These are phyloP conservation scores for Komagataella pseudopastoris DNA, from an alignment of 805 yeast genomes.

Conservation along the genomic window DNA sequence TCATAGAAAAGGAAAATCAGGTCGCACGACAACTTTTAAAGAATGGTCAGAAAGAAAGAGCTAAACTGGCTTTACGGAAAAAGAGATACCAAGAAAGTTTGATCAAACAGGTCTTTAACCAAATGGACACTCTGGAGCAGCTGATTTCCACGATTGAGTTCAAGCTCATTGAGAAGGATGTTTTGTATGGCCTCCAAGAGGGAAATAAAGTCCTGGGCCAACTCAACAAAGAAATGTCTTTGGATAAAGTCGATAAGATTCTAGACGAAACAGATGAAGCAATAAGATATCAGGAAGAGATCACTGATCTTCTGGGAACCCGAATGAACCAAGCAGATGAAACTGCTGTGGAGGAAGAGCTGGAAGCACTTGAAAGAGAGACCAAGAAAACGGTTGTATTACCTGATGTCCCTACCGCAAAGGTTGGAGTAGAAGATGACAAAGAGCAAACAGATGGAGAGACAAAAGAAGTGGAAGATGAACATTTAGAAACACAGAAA, in stretches of 20 bases:
- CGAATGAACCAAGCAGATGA: conserved; percentile 33
- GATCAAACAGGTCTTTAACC: conserved; percentile 60
- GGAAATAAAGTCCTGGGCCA: conserved; percentile 70
- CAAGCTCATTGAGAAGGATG: conserved; percentile 79
- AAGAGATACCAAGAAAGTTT: conserved; percentile 72
- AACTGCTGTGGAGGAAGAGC: conserved; percentile 54
- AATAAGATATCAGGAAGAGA: conserved; percentile 62
- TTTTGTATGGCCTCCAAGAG: conserved; percentile 62
- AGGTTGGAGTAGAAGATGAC: conserved; percentile 6
- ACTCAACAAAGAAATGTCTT: conserved; percentile 64
- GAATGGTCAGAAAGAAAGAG: conserved; percentile 41
- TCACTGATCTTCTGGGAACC: conserved; percentile 37
- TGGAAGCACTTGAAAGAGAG: conserved; percentile 36
- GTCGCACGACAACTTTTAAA: conserved; percentile 44
- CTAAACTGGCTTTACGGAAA: conserved; percentile 57
- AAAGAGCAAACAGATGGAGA: conserved; percentile 7
- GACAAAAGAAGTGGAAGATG: conserved; percentile 6
- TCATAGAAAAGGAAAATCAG: conserved; percentile 47
- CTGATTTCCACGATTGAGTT: conserved; percentile 76
- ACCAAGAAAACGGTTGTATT: conserved; percentile 12
- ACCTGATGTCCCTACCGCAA: conserved; percentile 18
- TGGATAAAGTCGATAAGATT: conserved; percentile 68
- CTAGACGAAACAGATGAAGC: conserved; percentile 83
- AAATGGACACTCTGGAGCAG: conserved; percentile 66
- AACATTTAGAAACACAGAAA: conserved; percentile 5